Percentiles rank a stretch among this genome's conserved stretches.
These are phyloP conservation scores for Claviceps cyperi DNA, from an alignment of 2,329 filamentous ascomycete species.

Conservation along the genomic window DNA sequence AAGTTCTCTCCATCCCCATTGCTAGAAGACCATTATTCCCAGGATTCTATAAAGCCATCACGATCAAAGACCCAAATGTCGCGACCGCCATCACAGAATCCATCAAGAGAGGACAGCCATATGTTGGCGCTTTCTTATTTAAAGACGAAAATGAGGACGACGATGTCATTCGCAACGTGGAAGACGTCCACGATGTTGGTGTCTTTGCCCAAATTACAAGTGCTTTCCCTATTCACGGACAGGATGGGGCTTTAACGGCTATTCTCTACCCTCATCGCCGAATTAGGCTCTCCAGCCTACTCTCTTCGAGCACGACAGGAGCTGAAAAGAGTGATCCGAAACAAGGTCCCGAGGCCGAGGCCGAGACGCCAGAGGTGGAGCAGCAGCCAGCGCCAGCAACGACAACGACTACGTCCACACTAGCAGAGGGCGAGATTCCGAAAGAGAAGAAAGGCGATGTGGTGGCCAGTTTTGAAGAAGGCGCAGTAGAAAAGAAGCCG, in stretches of 20 bases:
- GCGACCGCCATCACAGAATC: constrained; percentile 88
- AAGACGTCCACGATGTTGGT: constrained; percentile 89
- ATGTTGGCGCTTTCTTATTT: constrained; percentile 91
- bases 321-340: constrained; percentile 37
- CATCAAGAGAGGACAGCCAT: constrained; percentile 92
- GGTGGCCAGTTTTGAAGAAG: constrained; percentile 92
- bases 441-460: constrained; percentile 78
- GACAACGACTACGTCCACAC: constrained; percentile 7
- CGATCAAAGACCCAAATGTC: constrained; percentile 84
- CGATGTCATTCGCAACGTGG: constrained; percentile 78
- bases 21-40: constrained; percentile 87
- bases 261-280: constrained; percentile 92
- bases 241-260: constrained; percentile 73
- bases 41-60: constrained; percentile 97
- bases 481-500: constrained; percentile 44
- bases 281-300: constrained; percentile 74
- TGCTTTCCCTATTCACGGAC: constrained; percentile 79
- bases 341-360: constrained; percentile 28
- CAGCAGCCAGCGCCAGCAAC: constrained; percentile 28
- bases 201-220: constrained; percentile 98
- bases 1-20: constrained; percentile 95
- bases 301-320: constrained; percentile 49
- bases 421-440: constrained; percentile 33
- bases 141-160: constrained; percentile 92
- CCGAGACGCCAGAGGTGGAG: constrained; percentile 42